phyloP scores from a whole-genome alignment of 1,284 basidiomycete genomes.

The Nidula niveotomentosa region DNA sequence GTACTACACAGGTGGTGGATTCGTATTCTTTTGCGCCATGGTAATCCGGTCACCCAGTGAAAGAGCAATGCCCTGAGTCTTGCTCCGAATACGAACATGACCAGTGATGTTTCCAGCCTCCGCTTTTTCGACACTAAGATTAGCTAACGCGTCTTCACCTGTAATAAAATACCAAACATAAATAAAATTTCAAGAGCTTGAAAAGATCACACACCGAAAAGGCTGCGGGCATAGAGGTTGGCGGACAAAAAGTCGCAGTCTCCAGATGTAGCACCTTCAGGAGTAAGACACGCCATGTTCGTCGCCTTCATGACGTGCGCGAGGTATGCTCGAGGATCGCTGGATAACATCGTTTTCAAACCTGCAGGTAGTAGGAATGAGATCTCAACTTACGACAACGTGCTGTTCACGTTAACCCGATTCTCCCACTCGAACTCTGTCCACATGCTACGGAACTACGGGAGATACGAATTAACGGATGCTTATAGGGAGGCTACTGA shows the following conservation, averaged over 20 bases:
- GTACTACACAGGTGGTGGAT: not conserved
- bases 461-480: constrained; percentile 1
- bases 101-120: constrained; percentile 83
- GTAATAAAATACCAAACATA: not conserved
- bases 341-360: constrained; percentile 20
- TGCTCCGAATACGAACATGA: constrained; percentile 91
- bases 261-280: constrained; percentile 87
- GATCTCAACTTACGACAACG: constrained; percentile 60
- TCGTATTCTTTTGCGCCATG: constrained; percentile 33
- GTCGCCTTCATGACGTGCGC: constrained; percentile 91
- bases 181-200: not conserved
- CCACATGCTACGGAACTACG: constrained; percentile 94
- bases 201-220: constrained; percentile 67
- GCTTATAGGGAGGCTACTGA: not conserved
- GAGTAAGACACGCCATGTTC: constrained; percentile 97
- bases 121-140: constrained; percentile 91
- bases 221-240: constrained; percentile 89
- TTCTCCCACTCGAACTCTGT: constrained; percentile 99
- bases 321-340: constrained; percentile 82
- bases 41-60: constrained; percentile 92
- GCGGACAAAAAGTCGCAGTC: constrained; percentile 94
- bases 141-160: constrained; percentile 97
- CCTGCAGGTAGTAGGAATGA: constrained; percentile 1
- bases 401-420: constrained; percentile 88
- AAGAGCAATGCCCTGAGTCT: constrained; percentile 94